Evolutionary conservation across 305 asterid species (phyloP).

Genomic region (Coffea humblotiana): DNA sequence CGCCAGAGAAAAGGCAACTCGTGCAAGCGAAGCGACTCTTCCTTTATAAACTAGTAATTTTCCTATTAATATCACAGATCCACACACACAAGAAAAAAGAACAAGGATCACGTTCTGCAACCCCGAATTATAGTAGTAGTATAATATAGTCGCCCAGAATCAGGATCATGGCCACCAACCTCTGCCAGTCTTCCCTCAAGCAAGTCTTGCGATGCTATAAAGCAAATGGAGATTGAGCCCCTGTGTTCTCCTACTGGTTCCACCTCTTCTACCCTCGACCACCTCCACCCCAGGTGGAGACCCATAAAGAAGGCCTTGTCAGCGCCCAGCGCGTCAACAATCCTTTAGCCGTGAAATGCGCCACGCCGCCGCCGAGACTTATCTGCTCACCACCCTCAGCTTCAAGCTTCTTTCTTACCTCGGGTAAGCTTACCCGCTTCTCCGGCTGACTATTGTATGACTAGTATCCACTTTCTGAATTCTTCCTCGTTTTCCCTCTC

Average conservation of each 20-base stretch:
- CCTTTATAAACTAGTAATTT: background rate
- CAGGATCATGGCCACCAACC: conserved; percentile 8
- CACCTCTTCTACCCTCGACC: too few species aligned
- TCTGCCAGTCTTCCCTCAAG: conserved; percentile 8
- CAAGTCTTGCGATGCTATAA: conserved; percentile 10
- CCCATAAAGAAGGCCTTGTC: conserved; percentile 33
- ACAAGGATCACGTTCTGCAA: background rate
- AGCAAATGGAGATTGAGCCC: conserved; percentile 12
- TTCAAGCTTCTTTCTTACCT: conserved; percentile 87
- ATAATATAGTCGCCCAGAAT: conserved; percentile 3
- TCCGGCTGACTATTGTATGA: background rate
- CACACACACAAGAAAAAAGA: background rate
- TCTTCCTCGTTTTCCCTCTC: background rate
- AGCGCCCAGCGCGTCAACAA: conserved; percentile 53
- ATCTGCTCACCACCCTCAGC: conserved; percentile 75
- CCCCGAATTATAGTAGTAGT: background rate
- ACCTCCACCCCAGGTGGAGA: conserved; percentile 44
- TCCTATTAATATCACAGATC: conserved; percentile 10
- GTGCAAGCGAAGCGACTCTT: conserved; percentile 6
- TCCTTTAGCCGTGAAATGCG: conserved; percentile 74
- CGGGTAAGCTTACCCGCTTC: conserved; percentile 47
- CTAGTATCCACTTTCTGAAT: background rate
- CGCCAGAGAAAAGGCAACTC: conserved; percentile 1
- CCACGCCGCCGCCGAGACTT: conserved; percentile 95
- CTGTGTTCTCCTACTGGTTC: background rate